Conservation (phyloP, 1,284 basidiomycete species). For the Microbotryum lychnidis-dioicae region DNA sequence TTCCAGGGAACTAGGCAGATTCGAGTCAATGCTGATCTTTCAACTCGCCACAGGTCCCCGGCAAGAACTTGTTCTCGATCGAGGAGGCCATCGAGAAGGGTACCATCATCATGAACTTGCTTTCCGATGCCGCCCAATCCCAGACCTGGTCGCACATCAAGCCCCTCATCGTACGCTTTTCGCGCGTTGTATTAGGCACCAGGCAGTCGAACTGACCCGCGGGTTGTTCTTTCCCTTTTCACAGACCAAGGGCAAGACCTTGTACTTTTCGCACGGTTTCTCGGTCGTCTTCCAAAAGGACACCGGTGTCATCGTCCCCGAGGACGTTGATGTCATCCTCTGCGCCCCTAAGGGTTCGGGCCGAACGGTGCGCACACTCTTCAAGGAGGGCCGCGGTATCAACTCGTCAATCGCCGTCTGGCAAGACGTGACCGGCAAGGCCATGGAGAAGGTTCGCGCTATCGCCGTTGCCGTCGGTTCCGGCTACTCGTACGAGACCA, state of each 20-base stretch:
- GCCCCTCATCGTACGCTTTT: constrained; percentile 45
- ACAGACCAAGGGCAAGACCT: constrained; percentile 98
- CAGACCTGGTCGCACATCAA: constrained; percentile 82
- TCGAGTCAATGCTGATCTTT: background rate
- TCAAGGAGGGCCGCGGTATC: constrained; percentile 98
- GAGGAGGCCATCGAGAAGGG: constrained; percentile 93
- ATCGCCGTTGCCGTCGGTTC: constrained; percentile 91
- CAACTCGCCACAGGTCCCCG: constrained; percentile 58
- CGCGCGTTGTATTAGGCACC: too few species aligned
- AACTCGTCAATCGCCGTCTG: constrained; percentile 54
- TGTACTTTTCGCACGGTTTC: constrained; percentile 99
- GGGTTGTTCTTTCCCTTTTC: too few species aligned
- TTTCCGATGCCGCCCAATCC: constrained; percentile 97
- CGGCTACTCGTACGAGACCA: constrained; percentile 96
- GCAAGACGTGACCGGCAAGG: constrained; percentile 90
- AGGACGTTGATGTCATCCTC: constrained; percentile 96
- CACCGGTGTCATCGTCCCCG: constrained; percentile 84
- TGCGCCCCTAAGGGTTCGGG: constrained; percentile 99
- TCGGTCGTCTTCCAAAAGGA: constrained; percentile 97
- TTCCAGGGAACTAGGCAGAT: rapidly evolving
- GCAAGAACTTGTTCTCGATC: constrained; percentile 96
- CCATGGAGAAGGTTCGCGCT: constrained; percentile 93
- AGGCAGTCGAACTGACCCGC: too few species aligned
- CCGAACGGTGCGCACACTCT: constrained; percentile 96
- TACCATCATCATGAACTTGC: constrained; percentile 99